Base-by-base conservation (phyloP, 2,329 filamentous ascomycete genomes). In the Colletotrichum phormii region DNA sequence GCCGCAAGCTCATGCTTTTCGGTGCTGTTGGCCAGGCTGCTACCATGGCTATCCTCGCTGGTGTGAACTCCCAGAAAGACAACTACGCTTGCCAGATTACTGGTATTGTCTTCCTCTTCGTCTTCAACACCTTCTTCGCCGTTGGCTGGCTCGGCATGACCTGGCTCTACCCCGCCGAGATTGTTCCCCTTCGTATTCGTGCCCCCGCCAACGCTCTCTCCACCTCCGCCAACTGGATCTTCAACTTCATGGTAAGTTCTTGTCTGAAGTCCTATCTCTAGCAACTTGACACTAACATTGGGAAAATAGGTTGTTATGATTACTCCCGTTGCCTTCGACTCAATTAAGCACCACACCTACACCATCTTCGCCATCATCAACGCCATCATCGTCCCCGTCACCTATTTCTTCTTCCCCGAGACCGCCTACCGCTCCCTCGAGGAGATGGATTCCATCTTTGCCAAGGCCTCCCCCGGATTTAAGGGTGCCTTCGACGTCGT, bases 1-100 rank as follows among this genome's bases (percentile, higher is more conserved):
- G 93, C 33, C 88, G 93, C 22, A 89, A 89, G 77, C 87, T 95
- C 73, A 94, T 95, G 91, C 82, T 95, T 22, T 89, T 94, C 74
- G 92, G 92, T 65, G 89, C 90, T 0, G 82, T 88, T 33, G 90
- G 78, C 88, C 91, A 92, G 84, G 90, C 89, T 49, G 78, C 87
- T 1, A 90, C 89, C 64, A 94, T 94, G 92, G 88, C 90, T 2
- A 86, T 94, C 49, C 84, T 90, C 49, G 84, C 87, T 0, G 85
- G 86, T 42, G 83, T 81, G 12, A 82, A 83, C 67, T 81, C 82
- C 4, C 77, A 75, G 7, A 72, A 75, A 18, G 33, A 35, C 1
- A 75, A 78, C 0, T 78, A 72, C 7, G 65, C 73, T 0, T 78
- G 77, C 46, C 76, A 82, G 15, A 77, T 80, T 15, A 72, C 76